These are phyloP conservation scores for Leptomonas seymouri DNA, from an alignment of 208 protist species.

Conservation along the genomic window DNA sequence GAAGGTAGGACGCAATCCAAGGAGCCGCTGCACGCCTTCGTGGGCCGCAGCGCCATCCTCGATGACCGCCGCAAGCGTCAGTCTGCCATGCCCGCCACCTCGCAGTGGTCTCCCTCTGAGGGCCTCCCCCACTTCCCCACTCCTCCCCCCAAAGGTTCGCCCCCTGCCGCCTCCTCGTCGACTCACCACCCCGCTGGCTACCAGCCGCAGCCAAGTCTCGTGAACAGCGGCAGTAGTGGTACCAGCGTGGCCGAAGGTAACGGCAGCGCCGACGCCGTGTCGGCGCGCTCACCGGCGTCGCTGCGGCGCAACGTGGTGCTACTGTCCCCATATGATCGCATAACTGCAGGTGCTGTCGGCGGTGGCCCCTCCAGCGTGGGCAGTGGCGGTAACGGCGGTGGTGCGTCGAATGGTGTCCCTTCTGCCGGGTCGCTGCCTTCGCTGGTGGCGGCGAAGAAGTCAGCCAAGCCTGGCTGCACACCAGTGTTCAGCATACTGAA, in stretches of 20 bases:
- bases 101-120: constrained; percentile 6
- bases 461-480: constrained; percentile 27
- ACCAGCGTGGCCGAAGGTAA: not conserved
- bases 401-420: not conserved
- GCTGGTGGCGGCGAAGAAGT: constrained; percentile 27
- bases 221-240: not conserved
- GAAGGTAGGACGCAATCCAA: not conserved
- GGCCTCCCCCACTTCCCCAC: constrained; percentile 4
- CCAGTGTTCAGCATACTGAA: constrained; percentile 58
- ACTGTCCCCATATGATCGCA: constrained; percentile 23
- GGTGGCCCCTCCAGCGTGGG: constrained; percentile 1
- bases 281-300: not conserved
- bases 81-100: constrained; percentile 14
- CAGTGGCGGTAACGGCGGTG: not conserved
- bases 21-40: constrained; percentile 49
- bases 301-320: constrained; percentile 24
- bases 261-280: not conserved
- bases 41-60: constrained; percentile 63
- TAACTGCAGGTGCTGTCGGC: not conserved
- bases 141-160: not conserved
- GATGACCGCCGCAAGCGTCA: constrained; percentile 50
- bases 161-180: not conserved
- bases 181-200: not conserved
- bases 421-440: constrained; percentile 23
- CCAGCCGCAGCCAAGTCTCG: not conserved